Evolutionary conservation across 331 rosid species (phyloP).

Genomic region (Phaseolus coccineus): DNA sequence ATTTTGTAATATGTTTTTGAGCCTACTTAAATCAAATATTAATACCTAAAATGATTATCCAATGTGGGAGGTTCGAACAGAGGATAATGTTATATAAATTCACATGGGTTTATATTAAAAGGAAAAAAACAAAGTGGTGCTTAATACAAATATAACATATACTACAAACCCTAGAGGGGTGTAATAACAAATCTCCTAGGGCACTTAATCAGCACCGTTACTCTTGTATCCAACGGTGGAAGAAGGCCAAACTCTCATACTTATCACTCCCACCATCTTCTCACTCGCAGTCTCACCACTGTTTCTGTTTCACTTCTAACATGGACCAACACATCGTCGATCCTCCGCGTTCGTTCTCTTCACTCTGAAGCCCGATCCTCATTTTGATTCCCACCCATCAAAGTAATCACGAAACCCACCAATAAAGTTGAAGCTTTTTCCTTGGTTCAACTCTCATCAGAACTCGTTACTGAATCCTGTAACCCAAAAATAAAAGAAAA

Average conservation of each 20-base stretch:
- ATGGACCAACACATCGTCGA: slow-evolving; percentile 58
- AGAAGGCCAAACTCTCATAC: slow-evolving; percentile 51
- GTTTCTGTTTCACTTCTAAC: slow-evolving; percentile 51
- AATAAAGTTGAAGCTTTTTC: slow-evolving; percentile 29
- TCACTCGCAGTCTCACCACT: slow-evolving; percentile 52
- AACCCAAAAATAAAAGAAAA: not conserved
- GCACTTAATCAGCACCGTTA: slow-evolving; percentile 54
- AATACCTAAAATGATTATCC: too few relatives aligned
- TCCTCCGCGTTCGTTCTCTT: slow-evolving; percentile 43
- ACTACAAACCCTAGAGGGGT: slow-evolving; percentile 66
- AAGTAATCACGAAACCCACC: slow-evolving; percentile 33
- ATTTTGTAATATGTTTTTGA: too few relatives aligned
- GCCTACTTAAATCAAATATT: too few relatives aligned
- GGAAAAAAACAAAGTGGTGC: not conserved
- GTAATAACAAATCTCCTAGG: slow-evolving; percentile 50
- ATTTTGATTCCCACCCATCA: slow-evolving; percentile 34
- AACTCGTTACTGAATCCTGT: slow-evolving; percentile 9
- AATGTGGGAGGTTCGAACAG: too few relatives aligned
- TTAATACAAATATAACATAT: slow-evolving; percentile 31
- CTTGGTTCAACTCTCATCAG: not conserved
- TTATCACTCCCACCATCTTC: slow-evolving; percentile 65
- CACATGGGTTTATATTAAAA: not conserved
- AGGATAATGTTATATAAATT: too few relatives aligned
- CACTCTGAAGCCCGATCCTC: slow-evolving; percentile 45
- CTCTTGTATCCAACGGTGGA: slow-evolving; percentile 51